Evolutionary conservation across 1,284 basidiomycete species (phyloP).

Genomic region (Trichosporon asahii): DNA sequence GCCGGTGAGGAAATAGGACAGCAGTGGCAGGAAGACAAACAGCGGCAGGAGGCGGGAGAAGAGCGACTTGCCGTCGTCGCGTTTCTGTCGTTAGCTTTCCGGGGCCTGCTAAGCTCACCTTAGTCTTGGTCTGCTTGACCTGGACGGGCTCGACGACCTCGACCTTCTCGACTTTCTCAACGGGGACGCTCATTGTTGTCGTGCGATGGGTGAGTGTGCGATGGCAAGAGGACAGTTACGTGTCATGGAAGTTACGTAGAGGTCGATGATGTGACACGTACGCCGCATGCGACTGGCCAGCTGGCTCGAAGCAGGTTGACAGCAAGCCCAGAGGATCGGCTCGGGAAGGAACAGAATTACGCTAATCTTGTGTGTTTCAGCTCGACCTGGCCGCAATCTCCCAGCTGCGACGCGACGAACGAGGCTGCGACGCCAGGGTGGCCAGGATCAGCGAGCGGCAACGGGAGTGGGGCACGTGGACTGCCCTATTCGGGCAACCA

Average conservation of each 20-base stretch:
- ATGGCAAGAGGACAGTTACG: neutral
- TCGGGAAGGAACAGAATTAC: constrained; percentile 1
- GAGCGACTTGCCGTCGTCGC: constrained; percentile 58
- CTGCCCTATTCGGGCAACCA: neutral
- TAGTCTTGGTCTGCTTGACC: neutral
- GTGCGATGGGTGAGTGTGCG: neutral
- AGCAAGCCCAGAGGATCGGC: neutral
- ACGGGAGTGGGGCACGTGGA: neutral
- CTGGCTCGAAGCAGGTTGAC: neutral
- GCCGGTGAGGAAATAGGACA: constrained; percentile 41
- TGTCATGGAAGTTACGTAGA: constrained; percentile 1
- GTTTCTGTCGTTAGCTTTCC: constrained; percentile 22
- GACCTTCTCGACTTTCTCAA: neutral
- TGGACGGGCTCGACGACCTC: neutral
- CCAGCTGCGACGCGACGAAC: neutral
- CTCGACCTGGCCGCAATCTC: neutral
- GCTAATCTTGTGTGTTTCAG: neutral
- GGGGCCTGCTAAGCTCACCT: neutral
- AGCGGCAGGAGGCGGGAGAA: constrained; percentile 37
- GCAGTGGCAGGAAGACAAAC: constrained; percentile 40
- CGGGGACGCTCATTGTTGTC: neutral
- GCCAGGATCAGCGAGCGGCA: neutral
- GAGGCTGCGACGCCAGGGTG: neutral
- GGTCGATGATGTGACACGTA: neutral
- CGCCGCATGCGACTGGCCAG: neutral